Conservation (phyloP, 805 yeast genomes). For the Pichia occidentalis region DNA sequence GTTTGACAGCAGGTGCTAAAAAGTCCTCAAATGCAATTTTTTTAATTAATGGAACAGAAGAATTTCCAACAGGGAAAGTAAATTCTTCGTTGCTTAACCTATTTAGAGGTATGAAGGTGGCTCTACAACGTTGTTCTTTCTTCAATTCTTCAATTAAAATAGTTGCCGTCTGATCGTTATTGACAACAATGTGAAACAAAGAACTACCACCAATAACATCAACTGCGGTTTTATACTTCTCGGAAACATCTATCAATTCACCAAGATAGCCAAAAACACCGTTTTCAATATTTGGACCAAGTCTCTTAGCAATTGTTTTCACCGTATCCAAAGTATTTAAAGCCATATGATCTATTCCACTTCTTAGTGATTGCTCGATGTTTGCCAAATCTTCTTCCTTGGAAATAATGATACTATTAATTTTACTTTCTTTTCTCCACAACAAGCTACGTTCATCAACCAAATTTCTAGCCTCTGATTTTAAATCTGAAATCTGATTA, state of each 20-base stretch:
- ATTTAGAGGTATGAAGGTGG: conserved; percentile 86
- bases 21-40: conserved; percentile 58
- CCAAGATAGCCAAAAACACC: conserved; percentile 82
- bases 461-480: conserved; percentile 35
- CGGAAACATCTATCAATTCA: conserved; percentile 73
- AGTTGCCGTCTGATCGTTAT: conserved; percentile 77
- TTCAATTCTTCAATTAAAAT: conserved; percentile 69
- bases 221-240: conserved; percentile 76
- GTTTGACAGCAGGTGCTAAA: conserved; percentile 62
- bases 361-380: conserved; percentile 56
- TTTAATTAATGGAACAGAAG: conserved; percentile 70
- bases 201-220: conserved; percentile 88
- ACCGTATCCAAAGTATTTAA: conserved; percentile 67
- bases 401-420: conserved; percentile 47
- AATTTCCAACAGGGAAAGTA: conserved; percentile 56
- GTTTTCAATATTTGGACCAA: conserved; percentile 39
- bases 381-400: conserved; percentile 42
- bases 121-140: conserved; percentile 69
- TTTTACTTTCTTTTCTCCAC: conserved; percentile 75
- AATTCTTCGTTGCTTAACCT: conserved; percentile 42
- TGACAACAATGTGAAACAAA: conserved; percentile 84
- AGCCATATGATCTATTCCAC: conserved; percentile 69
- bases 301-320: conserved; percentile 48
- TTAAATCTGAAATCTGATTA: conserved; percentile 25
- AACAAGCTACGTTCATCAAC: conserved; percentile 62